Evolutionary conservation across 768 basidiomycete genomes (phyloP).

Genomic region (Pisolithus albus): DNA sequence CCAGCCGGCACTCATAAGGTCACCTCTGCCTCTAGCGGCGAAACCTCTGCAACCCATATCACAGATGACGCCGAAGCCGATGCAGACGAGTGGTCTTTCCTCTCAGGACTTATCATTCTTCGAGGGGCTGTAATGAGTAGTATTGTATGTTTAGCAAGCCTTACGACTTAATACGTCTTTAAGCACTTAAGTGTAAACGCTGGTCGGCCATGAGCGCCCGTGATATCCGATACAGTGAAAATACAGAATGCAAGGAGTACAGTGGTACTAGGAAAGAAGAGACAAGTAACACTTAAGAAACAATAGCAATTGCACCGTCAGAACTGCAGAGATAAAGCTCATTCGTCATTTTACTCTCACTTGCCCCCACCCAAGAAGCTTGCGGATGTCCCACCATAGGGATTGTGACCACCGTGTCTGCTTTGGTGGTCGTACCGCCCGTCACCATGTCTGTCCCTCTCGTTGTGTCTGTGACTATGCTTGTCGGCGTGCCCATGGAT

Average conservation of each 20-base stretch:
- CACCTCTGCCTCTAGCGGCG: conserved; percentile 6
- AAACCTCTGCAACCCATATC: conserved; percentile 11
- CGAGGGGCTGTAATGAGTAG: conserved; percentile 51
- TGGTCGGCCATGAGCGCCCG: background rate
- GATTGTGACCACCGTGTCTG: background rate
- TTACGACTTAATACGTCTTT: background rate
- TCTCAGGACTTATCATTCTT: conserved; percentile 87
- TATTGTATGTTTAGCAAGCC: background rate
- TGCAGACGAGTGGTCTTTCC: conserved; percentile 51
- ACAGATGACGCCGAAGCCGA: conserved; percentile 13
- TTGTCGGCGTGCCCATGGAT: conserved; percentile 1
- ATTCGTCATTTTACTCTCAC: background rate
- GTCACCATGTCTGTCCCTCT: background rate
- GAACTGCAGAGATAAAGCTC: background rate
- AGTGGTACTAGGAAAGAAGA: background rate
- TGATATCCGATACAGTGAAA: background rate
- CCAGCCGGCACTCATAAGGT: conserved; percentile 10
- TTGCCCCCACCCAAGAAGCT: background rate
- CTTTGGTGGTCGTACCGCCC: background rate
- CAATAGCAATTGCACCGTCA: background rate
- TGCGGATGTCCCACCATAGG: background rate
- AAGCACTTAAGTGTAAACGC: background rate
- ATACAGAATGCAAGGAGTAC: background rate
- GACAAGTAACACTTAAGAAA: background rate
- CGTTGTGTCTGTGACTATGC: background rate